A percentile compares a stretch with the other conserved stretches of the same genome.
Conservation (phyloP, 139 green algal genomes). For the Zygnema cylindricum region DNA sequence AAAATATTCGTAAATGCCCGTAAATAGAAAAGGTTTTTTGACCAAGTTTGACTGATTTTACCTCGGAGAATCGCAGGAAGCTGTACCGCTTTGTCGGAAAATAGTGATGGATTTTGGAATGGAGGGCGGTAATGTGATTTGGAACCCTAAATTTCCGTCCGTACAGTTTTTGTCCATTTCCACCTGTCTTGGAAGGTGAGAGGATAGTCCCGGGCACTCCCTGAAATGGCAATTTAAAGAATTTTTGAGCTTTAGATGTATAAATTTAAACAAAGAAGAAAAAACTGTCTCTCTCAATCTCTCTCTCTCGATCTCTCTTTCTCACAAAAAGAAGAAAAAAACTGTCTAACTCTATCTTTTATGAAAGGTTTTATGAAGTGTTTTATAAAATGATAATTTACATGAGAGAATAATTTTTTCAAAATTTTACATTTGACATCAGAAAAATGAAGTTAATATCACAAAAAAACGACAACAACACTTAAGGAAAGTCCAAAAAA, state of each 20-base stretch:
- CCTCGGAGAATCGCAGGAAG: no score
- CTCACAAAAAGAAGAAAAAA: neutral
- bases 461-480: neutral
- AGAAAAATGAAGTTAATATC: neutral
- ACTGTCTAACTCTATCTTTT: no score
- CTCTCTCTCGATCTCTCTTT: neutral
- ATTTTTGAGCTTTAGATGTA: neutral
- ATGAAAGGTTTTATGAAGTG: neutral
- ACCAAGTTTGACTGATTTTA: no score
- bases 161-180: neutral
- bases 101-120: no score
- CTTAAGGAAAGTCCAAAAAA: neutral
- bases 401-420: neutral
- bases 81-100: no score
- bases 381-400: neutral
- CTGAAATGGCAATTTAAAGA: neutral
- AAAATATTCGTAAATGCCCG: no score
- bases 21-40: no score
- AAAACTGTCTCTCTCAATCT: neutral
- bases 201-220: neutral
- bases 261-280: neutral
- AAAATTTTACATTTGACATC: neutral
- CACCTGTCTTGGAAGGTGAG: neutral
- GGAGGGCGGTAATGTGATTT: neutral
- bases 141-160: neutral